Evolutionary conservation across 345 rosid species (phyloP).

Genomic region (Acer campestre): DNA sequence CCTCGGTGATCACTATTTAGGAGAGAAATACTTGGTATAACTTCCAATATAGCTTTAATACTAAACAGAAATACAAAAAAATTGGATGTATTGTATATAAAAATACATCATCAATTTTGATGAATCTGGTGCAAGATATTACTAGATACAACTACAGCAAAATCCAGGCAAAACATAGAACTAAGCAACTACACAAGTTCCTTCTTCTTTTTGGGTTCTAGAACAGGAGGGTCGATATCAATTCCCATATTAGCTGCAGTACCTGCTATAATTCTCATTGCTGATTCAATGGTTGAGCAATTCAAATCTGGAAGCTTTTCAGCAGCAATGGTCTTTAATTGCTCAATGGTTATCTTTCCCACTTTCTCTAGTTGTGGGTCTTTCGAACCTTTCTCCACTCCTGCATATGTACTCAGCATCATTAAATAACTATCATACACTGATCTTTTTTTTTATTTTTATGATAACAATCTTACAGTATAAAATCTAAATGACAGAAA

Average conservation of each 20-base stretch:
- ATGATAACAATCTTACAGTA: neutral
- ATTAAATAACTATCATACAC: neutral
- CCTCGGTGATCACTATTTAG: neutral
- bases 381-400: slow-evolving; percentile 86
- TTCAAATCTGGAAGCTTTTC: slow-evolving; percentile 89
- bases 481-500: neutral
- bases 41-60: neutral
- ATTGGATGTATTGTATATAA: neutral
- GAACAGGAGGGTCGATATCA: slow-evolving; percentile 85
- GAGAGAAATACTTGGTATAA: neutral
- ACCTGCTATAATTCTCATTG: slow-evolving; percentile 91
- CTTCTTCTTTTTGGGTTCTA: slow-evolving; percentile 70
- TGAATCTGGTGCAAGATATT: slow-evolving; percentile 5
- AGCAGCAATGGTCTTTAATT: slow-evolving; percentile 62
- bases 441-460: too few species aligned
- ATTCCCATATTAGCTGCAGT: slow-evolving; percentile 96
- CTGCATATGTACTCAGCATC: slow-evolving; percentile 38
- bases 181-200: slow-evolving; percentile 32
- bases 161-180: neutral
- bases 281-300: slow-evolving; percentile 76
- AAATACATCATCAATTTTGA: slow-evolving; percentile 7
- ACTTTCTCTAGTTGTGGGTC: slow-evolving; percentile 74
- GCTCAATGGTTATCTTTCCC: slow-evolving; percentile 74
- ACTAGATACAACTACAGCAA: slow-evolving; percentile 11
- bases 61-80: neutral